Evolutionary conservation across 805 yeast species (phyloP).

Genomic region (Schizosaccharomyces octosporus): DNA sequence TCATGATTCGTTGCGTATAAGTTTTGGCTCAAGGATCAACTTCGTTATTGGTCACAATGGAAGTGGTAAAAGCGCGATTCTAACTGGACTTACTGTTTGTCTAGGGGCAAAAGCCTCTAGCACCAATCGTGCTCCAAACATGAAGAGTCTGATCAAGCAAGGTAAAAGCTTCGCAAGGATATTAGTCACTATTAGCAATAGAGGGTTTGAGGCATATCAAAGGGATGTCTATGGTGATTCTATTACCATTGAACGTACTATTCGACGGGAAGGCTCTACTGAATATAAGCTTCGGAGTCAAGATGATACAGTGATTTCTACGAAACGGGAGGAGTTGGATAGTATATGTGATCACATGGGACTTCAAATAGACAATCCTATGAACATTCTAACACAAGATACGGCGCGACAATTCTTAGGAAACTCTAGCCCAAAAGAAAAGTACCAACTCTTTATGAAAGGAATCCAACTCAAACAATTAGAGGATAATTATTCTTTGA

Average conservation of each 20-base stretch:
- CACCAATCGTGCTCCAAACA: constrained; percentile 59
- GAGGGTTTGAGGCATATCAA: constrained; percentile 38
- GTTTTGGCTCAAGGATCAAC: constrained; percentile 59
- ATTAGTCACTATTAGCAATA: constrained; percentile 36
- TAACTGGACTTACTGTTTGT: constrained; percentile 78
- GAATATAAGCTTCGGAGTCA: constrained; percentile 31
- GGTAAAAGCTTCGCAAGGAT: constrained; percentile 43
- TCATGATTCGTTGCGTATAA: constrained; percentile 54
- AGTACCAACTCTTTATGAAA: constrained; percentile 53
- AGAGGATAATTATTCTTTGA: constrained; percentile 18
- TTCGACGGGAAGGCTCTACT: constrained; percentile 28
- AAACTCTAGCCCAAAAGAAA: constrained; percentile 42
- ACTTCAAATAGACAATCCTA: constrained; percentile 67
- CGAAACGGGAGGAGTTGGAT: constrained; percentile 39
- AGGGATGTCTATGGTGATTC: constrained; percentile 41
- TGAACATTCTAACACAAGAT: constrained; percentile 82
- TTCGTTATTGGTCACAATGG: constrained; percentile 95
- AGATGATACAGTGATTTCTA: constrained; percentile 28
- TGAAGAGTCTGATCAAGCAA: constrained; percentile 48
- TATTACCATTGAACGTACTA: constrained; percentile 44
- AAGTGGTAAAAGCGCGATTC: constrained; percentile 78
- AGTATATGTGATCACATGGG: constrained; percentile 44
- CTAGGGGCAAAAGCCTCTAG: constrained; percentile 66
- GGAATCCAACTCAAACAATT: constrained; percentile 53
- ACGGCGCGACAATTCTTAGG: constrained; percentile 77